phyloP scores from a whole-genome alignment of 257 asterid species.

The Ophiorrhiza pumila region DNA sequence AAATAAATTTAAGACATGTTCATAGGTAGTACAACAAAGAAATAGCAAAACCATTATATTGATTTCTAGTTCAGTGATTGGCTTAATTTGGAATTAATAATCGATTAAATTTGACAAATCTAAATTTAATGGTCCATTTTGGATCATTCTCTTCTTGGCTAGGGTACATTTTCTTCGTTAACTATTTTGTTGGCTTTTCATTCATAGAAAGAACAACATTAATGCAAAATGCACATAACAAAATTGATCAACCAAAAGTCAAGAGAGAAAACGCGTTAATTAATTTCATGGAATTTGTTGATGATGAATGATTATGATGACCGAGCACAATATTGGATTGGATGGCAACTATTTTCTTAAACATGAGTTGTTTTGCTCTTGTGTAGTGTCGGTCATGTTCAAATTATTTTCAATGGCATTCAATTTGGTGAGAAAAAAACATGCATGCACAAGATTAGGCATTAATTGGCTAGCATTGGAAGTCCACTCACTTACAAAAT shows the following conservation, averaged over 20 bases:
- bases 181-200: neutral
- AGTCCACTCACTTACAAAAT: too few relatives aligned
- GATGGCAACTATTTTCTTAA: neutral
- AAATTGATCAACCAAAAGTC: neutral
- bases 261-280: neutral
- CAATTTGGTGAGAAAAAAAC: neutral
- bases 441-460: neutral
- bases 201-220: too few relatives aligned
- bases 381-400: constrained; percentile 5
- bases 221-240: neutral
- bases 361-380: neutral
- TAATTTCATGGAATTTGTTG: neutral
- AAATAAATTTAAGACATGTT: too few relatives aligned
- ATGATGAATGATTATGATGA: neutral
- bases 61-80: neutral
- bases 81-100: neutral
- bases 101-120: neutral
- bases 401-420: neutral
- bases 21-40: too few relatives aligned
- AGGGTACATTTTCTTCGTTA: neutral
- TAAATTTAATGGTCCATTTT: neutral
- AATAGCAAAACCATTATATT: neutral
- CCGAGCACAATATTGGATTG: neutral
- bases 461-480: too few relatives aligned
- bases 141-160: neutral